Evolutionary conservation across 2,329 filamentous ascomycete species (phyloP), one percentile per base, ranked within the genome.

Genomic region (Penicillium sp.): DNA sequence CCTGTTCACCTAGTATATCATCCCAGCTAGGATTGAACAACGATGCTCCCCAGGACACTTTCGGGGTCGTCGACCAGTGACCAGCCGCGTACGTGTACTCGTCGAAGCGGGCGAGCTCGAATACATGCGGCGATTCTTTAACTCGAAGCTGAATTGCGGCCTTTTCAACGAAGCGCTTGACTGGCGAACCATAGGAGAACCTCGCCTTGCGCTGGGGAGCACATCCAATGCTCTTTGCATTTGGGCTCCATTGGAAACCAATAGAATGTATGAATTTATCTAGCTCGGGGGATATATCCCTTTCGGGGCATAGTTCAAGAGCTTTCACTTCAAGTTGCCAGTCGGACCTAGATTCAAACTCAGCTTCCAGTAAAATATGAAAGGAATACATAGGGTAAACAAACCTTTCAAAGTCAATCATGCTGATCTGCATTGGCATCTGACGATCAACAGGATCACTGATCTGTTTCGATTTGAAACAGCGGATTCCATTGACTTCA

Each of bases 21-120:
- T 79, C 75, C 78, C 78, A 80, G 36, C 70, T 64, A 2, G 71
- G 62, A 55, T 76, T 69, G 59, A 72, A 74, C 10, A 78, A 50
- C 0, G 68, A 71, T 17, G 70, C 73, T 2, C 74, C 74, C 76
- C 75, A 79, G 2, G 68, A 69, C 15, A 70, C 53, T 15, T 36
- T 72, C 3, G 61, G 65, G 3, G 68, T 31, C 15, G 35, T 42
- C 6, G 35, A 33, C 58, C 55, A 60, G 5, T 44, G 39, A 2
- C 36, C 27, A 29, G 23, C 21, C 13, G 29, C 25, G 3, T 12
- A 25, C 6, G 17, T 48, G 15, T 76, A 77, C 35, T 72, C 65
- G 53, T 79, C 77, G 53, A 77, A 78, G 6, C 77, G 73, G 9
- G 75, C 70, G 35, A 80, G 66, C 57, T 79, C 78, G n/a, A 80